Evolutionary conservation across 116 monocot species (phyloP).

Genomic region (Phalaenopsis hybrid): DNA sequence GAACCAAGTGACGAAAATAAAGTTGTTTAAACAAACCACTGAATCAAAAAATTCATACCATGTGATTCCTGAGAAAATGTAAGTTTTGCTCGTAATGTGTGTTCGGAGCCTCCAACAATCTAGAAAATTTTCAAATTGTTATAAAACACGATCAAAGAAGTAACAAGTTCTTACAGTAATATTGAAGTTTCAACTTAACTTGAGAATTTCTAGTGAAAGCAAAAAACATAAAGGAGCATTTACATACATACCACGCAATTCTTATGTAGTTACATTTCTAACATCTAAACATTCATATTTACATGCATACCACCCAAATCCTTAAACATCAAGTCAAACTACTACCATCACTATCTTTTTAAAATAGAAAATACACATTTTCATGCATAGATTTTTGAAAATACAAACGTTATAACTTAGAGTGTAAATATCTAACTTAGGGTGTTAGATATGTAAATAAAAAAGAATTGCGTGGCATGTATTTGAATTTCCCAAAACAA

Average conservation of each 20-base stretch:
- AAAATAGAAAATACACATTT: too few relatives aligned
- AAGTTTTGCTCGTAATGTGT: conserved; percentile 89
- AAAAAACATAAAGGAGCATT: background rate
- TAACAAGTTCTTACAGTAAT: background rate
- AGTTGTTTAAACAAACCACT: background rate
- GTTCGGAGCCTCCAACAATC: conserved; percentile 97
- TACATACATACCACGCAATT: too few relatives aligned
- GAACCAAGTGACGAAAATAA: background rate
- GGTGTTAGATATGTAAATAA: too few relatives aligned
- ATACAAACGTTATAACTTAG: too few relatives aligned
- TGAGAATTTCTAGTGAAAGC: background rate
- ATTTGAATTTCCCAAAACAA: background rate
- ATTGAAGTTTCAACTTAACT: background rate
- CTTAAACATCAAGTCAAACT: too few relatives aligned
- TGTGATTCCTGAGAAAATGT: conserved; percentile 91
- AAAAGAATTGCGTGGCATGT: too few relatives aligned
- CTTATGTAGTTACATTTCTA: too few relatives aligned
- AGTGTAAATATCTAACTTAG: too few relatives aligned
- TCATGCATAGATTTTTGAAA: too few relatives aligned
- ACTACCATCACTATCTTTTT: too few relatives aligned
- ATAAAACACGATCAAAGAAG: background rate
- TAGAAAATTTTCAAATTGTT: conserved; percentile 21
- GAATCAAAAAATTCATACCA: conserved; percentile 37
- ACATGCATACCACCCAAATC: too few relatives aligned
- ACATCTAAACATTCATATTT: too few relatives aligned